A percentile compares a stretch with the other conserved stretches of the same genome.
Conservation (phyloP, 129 eudicot genomes). For the Flaveria sonorensis region DNA sequence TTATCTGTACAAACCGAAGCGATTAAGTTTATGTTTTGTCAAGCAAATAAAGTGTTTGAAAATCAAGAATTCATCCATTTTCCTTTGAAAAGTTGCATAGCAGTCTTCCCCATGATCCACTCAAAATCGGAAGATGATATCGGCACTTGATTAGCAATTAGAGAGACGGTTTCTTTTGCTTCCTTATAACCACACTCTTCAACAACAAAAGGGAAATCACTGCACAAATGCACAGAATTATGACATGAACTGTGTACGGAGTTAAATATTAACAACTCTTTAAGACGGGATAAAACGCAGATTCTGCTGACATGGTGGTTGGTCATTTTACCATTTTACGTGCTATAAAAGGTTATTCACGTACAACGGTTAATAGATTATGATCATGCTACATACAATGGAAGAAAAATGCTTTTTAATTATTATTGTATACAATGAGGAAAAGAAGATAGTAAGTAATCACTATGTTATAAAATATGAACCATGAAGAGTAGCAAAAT, state of each 20-base stretch:
- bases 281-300: neutral
- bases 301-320: neutral
- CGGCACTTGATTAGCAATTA: constrained; percentile 49
- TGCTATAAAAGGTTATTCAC: neutral
- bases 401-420: neutral
- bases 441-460: neutral
- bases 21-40: neutral
- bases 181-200: constrained; percentile 78
- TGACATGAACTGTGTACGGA: no score
- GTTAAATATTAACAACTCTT: neutral
- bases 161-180: constrained; percentile 60
- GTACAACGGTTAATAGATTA: neutral
- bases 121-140: constrained; percentile 62
- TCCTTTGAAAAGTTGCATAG: constrained; percentile 46
- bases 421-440: neutral
- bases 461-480: neutral
- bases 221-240: constrained; percentile 32
- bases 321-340: neutral
- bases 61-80: constrained; percentile 40
- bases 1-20: neutral
- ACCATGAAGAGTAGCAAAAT: neutral
- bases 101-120: constrained; percentile 86
- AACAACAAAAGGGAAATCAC: constrained; percentile 87
- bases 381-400: neutral
- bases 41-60: neutral